Conservation (phyloP, 2,329 filamentous ascomycete genomes). For the Thelonectria olida region DNA sequence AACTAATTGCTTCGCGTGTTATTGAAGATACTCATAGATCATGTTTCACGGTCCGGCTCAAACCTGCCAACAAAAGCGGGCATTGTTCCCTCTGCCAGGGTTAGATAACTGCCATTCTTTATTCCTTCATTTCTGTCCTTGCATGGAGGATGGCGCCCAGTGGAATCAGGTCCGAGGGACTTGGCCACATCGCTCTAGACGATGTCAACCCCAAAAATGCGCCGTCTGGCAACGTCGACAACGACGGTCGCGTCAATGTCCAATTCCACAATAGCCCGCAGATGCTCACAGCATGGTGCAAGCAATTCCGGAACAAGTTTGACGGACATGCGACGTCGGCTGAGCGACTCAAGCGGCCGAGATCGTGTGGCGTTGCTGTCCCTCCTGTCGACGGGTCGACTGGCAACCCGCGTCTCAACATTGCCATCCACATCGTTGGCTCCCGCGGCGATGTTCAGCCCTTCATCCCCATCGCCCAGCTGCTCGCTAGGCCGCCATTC, state of each 20-base stretch:
- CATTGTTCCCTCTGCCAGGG: too few species aligned
- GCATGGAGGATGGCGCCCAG: slow-evolving; percentile 37
- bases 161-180: slow-evolving; percentile 39
- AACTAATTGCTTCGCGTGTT: too few species aligned
- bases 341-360: slow-evolving; percentile 24
- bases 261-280: slow-evolving; percentile 43
- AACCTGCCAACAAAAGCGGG: too few species aligned
- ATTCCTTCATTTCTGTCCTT: background rate
- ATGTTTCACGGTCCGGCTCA: too few species aligned
- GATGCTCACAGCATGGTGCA: slow-evolving; percentile 38
- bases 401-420: slow-evolving; percentile 38
- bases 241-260: slow-evolving; percentile 44
- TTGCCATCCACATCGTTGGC: slow-evolving; percentile 47
- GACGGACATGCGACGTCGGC: too few species aligned
- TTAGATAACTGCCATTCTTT: too few species aligned
- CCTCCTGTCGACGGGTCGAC: slow-evolving; percentile 24
- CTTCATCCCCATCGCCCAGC: slow-evolving; percentile 65
- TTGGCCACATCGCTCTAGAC: slow-evolving; percentile 39
- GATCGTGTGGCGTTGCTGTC: slow-evolving; percentile 30
- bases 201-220: slow-evolving; percentile 23
- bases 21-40: too few species aligned
- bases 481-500: slow-evolving; percentile 44
- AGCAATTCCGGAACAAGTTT: slow-evolving; percentile 30
- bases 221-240: slow-evolving; percentile 39
- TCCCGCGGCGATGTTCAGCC: slow-evolving; percentile 56